Evolutionary conservation across 345 rosid genomes (phyloP).

Genomic region (Psidium friedrichsthalianum): DNA sequence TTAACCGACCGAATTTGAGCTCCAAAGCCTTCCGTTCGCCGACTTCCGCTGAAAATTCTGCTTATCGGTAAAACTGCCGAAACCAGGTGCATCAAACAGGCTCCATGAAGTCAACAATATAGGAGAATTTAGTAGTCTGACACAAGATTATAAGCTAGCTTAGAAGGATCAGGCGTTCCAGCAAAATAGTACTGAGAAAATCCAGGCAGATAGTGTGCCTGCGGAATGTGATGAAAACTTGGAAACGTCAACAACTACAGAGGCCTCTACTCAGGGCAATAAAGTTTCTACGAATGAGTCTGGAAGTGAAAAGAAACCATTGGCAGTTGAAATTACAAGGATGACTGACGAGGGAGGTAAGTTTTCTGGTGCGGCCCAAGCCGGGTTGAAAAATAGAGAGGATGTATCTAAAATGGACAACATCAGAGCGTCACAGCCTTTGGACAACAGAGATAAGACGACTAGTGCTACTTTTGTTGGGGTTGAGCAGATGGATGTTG

Average conservation of each 20-base stretch:
- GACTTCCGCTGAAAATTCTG: no score
- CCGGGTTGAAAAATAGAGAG: slow-evolving; percentile 6
- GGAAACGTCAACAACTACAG: slow-evolving; percentile 11
- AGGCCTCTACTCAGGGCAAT: slow-evolving; percentile 13
- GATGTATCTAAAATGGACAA: slow-evolving; percentile 4
- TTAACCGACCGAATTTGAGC: no score
- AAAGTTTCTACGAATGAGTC: slow-evolving; percentile 7
- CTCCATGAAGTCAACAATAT: slow-evolving; percentile 20
- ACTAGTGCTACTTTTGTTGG: slow-evolving; percentile 9
- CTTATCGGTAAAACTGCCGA: no score
- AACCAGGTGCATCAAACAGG: not conserved
- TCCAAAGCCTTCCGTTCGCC: no score
- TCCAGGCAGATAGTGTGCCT: slow-evolving; percentile 4
- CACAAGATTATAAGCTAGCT: slow-evolving; percentile 4
- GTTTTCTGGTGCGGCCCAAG: slow-evolving; percentile 6
- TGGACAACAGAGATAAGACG: slow-evolving; percentile 7
- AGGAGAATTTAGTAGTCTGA: slow-evolving; percentile 21
- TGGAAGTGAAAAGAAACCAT: slow-evolving; percentile 16
- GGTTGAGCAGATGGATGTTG: slow-evolving; percentile 13
- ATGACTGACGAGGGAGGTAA: slow-evolving; percentile 1
- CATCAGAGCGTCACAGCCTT: not conserved
- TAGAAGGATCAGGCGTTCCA: slow-evolving; percentile 10
- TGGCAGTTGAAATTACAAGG: slow-evolving; percentile 4
- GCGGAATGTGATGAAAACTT: not conserved
- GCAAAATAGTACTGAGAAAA: slow-evolving; percentile 10